Percentiles rank a stretch among this genome's conserved stretches.
Evolutionary conservation across 129 eudicot genomes (phyloP).

Genomic region (Flaveria robusta): DNA sequence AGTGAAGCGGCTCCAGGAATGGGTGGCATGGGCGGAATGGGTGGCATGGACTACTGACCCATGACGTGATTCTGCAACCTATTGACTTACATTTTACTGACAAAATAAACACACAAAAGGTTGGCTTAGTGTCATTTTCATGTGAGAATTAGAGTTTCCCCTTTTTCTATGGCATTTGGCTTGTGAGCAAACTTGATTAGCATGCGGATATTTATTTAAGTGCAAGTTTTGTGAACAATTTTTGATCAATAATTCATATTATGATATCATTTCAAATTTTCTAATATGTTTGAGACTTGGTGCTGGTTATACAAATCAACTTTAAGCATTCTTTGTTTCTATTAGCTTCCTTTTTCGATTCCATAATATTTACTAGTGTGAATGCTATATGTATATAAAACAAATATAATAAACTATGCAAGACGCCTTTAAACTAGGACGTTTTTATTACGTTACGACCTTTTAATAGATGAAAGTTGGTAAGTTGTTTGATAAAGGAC

Average conservation of each 20-base stretch:
- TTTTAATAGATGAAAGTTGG: no score
- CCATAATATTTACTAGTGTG: no score
- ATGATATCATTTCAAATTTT: slow-evolving; percentile 17
- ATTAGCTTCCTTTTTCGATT: no score
- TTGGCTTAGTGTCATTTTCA: slow-evolving; percentile 15
- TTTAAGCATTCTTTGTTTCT: background rate
- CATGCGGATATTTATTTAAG: background rate
- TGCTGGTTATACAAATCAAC: background rate
- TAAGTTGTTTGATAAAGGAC: no score
- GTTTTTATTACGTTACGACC: no score
- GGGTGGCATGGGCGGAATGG: slow-evolving; percentile 62
- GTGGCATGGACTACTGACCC: slow-evolving; percentile 62
- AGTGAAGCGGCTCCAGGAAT: slow-evolving; percentile 70
- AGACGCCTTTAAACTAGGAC: no score
- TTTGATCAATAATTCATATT: slow-evolving; percentile 10
- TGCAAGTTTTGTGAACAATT: slow-evolving; percentile 21
- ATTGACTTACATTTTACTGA: slow-evolving; percentile 31
- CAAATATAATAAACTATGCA: no score
- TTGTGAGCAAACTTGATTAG: slow-evolving; percentile 24
- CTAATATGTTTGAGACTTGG: slow-evolving; percentile 11
- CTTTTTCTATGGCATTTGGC: slow-evolving; percentile 16
- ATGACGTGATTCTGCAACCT: background rate
- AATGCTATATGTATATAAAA: no score
- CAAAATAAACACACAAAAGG: slow-evolving; percentile 21
- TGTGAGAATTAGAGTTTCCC: background rate